Evolutionary conservation across 2,329 filamentous ascomycete genomes (phyloP), one percentile per base, ranked within the genome.

Genomic region (Cyclaneusma minus): DNA sequence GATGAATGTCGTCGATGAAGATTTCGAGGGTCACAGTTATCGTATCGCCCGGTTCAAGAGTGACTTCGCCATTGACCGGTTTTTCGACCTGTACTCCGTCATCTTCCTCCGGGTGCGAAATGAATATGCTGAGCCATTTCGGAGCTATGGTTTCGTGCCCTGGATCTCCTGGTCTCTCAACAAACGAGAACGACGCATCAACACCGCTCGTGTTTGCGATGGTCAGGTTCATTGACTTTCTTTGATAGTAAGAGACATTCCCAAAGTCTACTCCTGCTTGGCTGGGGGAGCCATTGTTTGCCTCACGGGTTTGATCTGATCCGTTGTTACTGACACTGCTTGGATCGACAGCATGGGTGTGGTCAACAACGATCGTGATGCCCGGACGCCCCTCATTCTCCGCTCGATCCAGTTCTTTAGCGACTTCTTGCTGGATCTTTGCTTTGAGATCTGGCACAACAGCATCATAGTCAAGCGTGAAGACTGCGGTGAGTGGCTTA

Each of bases 171-270:
- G 79, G 75, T 35, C 73, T 73, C 31, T 83, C 76, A 1, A 85
- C 69, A 46, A 98, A 92, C 2, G 64, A 67, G 42, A 94, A 77
- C 0, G 62, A 79, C 1, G 89, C 85, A 3, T 73, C 52, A 0
- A 91, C 82, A 15, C 82, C 66, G 3, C 89, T 78, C 0, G 89
- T 98, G 40, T 98, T 98, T 14, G 89, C 89, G 29, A 98, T 69
- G 0, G 85, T 95, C 22, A 95, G 48, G 3, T 62, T 68, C 4
- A 75, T 65, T 6, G 59, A 62, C 38, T 77, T 69, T 6, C 61
- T 66, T 32, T 76, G 66, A 20, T 76, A 60, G 41, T 78, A 91
- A 3, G 64, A 58, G 2, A 94, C 57, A 3, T 73, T 57, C 1
- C 84, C 85, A 47, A 95, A 89, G 41, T 87, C 69, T 1, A 95